Percentiles rank a stretch among this genome's conserved stretches.
Evolutionary conservation across 768 basidiomycete genomes (phyloP).

Genomic region (Chiua virens): DNA sequence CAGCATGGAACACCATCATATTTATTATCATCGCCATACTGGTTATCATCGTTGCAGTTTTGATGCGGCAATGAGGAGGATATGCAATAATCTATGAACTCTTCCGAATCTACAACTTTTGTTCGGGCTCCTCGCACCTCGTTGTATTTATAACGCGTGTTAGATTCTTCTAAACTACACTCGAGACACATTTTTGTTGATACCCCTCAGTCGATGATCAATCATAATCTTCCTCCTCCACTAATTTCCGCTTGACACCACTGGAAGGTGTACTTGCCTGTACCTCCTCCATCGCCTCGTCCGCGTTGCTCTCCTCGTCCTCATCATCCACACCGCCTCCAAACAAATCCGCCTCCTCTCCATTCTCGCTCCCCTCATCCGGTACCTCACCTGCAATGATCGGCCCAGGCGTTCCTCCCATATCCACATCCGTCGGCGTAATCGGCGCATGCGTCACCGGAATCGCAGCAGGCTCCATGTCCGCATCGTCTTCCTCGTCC

Average conservation of each 20-base stretch:
- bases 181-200: conserved; percentile 3
- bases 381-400: conserved; percentile 35
- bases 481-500: conserved; percentile 56
- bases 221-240: conserved; percentile 88
- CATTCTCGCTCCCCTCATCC: conserved; percentile 71
- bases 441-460: conserved; percentile 33
- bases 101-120: neutral
- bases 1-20: conserved; percentile 43
- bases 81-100: neutral
- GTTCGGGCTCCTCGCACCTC: neutral
- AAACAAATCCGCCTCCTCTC: conserved; percentile 77
- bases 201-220: conserved; percentile 29
- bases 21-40: conserved; percentile 44
- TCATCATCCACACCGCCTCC: conserved; percentile 69
- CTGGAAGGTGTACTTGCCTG: conserved; percentile 55
- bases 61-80: conserved; percentile 29
- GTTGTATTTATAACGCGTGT: conserved; percentile 30
- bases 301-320: conserved; percentile 55
- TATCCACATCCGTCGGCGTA: conserved; percentile 70
- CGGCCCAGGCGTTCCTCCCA: conserved; percentile 33
- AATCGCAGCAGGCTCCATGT: conserved; percentile 68
- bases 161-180: conserved; percentile 23
- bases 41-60: conserved; percentile 42
- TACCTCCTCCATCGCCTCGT: conserved; percentile 80
- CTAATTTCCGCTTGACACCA: conserved; percentile 74